phyloP scores from a whole-genome alignment of 179 eudicot species.

The Sideroxylon spinosum region DNA sequence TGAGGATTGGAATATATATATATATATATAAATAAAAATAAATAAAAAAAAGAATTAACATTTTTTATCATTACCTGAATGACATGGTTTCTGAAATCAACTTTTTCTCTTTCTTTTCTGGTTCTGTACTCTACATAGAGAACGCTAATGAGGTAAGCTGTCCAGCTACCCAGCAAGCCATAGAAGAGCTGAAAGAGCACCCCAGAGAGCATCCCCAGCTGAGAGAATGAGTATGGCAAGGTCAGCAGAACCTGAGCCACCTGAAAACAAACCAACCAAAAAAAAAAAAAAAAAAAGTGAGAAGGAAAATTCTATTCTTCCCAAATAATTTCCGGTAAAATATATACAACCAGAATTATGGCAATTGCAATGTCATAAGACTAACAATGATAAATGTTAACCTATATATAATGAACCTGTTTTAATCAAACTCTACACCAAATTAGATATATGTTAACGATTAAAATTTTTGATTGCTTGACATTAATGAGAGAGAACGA shows the following conservation, averaged over 20 bases:
- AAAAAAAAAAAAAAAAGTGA: neutral
- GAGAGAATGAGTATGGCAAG: slow-evolving; percentile 58
- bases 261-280: slow-evolving; percentile 18
- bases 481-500: neutral
- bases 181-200: slow-evolving; percentile 46
- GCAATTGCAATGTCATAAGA: too few species aligned
- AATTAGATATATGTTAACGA: too few species aligned
- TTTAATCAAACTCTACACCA: too few species aligned
- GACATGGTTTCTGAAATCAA: slow-evolving; percentile 58
- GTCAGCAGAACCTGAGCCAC: slow-evolving; percentile 61
- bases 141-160: slow-evolving; percentile 51
- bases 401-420: too few species aligned
- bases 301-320: too few species aligned
- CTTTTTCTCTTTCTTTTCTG: slow-evolving; percentile 56
- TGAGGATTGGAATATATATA: neutral
- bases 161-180: slow-evolving; percentile 57
- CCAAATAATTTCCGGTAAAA: too few species aligned
- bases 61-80: slow-evolving; percentile 40
- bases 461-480: too few species aligned
- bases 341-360: too few species aligned
- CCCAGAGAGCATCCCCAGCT: slow-evolving; percentile 54
- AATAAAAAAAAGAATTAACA: neutral
- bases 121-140: slow-evolving; percentile 59
- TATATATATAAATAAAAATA: too few species aligned
- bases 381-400: too few species aligned